Evolutionary conservation across 306 rosid genomes (phyloP), one percentile per base, ranked within the genome.

Genomic region (Mimosa pudica): DNA sequence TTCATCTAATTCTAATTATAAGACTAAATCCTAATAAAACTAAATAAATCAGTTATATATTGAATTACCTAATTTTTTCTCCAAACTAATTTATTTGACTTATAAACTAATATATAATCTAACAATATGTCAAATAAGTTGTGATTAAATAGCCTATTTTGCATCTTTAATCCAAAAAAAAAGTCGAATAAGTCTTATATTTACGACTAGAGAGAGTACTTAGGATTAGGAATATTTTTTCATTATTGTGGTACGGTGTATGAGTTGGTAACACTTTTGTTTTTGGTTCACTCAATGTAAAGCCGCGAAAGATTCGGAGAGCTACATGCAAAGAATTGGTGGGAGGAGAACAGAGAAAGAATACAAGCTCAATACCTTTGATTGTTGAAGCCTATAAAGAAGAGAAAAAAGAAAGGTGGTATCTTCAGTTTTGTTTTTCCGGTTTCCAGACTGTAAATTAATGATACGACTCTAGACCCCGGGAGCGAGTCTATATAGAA

Each of bases 331-430:
- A 94, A 91, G 92, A 80, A 75, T 12, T 94, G 98, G 98, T 94
- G 97, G 97, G 97, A 92, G 81, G 93, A 90, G 74, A 94, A 94
- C 88, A 87, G 93, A 80, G 98, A 89, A 78, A 92, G 98, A 84
- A 91, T 94, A 86, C 97, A 94, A 84, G 91, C 97, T 85, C 98
- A 94, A 85, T 92, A 94, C 81, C 97, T 92, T 66, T 92, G 30
- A 24, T 24, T 24, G 30, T 24, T 24, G 86, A 88, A 49, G 41
- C 85, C 64, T 78, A 55, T 48, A 35, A n/a, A 7, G 0, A 13
- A 42, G 30, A 24, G 30, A 24, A 24, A 24, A 24, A 24, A 24
- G 30, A 42, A 55, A n/a, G 75, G 74, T 73, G 85, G 85, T 83
- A 78, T 80, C 74, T 72, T 63, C 32, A 79, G 67, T 75, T 78